These are phyloP conservation scores for Gentiana macrophylla DNA, from an alignment of 257 asterid genomes.

Conservation along the genomic window DNA sequence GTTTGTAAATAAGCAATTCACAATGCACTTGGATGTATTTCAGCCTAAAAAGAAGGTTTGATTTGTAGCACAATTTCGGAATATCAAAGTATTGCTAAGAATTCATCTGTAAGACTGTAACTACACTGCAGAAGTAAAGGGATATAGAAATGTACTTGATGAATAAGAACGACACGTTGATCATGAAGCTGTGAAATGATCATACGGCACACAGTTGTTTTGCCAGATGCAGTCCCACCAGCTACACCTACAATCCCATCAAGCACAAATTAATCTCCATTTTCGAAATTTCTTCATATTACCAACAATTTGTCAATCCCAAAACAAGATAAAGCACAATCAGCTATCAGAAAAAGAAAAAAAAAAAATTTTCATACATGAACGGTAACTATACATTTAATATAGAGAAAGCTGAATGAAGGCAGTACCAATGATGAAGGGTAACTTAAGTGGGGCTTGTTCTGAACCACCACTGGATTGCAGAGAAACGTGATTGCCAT, in stretches of 20 bases:
- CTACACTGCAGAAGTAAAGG: not conserved
- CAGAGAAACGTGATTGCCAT: conserved; percentile 13
- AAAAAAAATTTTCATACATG: not conserved
- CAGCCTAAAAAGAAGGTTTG: too few relatives aligned
- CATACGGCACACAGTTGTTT: conserved; percentile 86
- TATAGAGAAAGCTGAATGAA: not conserved
- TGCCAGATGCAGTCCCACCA: conserved; percentile 97
- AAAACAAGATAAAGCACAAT: not conserved
- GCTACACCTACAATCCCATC: conserved; percentile 63
- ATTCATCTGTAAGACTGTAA: not conserved
- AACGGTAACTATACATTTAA: too few relatives aligned
- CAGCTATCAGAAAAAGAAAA: not conserved
- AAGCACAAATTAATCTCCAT: not conserved
- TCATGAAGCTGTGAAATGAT: conserved; percentile 76
- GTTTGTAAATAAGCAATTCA: too few relatives aligned
- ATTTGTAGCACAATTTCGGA: too few relatives aligned
- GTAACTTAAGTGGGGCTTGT: conserved; percentile 38
- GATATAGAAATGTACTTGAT: conserved; percentile 44
- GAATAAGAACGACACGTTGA: conserved; percentile 81
- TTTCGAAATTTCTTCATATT: not conserved
- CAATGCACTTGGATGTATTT: too few relatives aligned
- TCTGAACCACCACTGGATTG: conserved; percentile 25
- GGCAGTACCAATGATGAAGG: conserved; percentile 59
- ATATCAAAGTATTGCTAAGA: too few relatives aligned
- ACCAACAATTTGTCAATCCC: not conserved